These are phyloP conservation scores for Cordyceps cateniannulata DNA, from an alignment of 2,329 filamentous ascomycete genomes.

Conservation along the genomic window DNA sequence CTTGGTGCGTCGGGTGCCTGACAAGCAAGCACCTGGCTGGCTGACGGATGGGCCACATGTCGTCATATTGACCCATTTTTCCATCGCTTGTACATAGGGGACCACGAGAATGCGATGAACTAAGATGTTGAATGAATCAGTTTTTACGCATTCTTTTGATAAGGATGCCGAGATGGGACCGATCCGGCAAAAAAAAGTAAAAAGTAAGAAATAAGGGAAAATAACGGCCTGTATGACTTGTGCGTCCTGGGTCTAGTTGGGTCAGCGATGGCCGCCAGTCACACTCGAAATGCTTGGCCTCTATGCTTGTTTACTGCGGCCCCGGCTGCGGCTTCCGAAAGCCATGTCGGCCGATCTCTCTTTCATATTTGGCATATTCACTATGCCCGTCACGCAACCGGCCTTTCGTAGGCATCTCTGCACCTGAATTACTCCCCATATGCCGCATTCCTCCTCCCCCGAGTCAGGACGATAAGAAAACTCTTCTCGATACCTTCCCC, in stretches of 20 bases:
- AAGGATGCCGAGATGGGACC: neutral
- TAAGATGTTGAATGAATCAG: neutral
- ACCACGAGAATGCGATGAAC: neutral
- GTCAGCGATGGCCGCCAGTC: neutral
- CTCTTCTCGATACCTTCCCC: neutral
- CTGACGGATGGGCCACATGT: constrained; percentile 4
- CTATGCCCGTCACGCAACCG: neutral
- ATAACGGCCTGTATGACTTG: neutral
- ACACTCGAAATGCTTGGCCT: neutral
- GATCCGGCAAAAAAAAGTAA: neutral
- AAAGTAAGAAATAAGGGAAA: neutral
- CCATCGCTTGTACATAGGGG: neutral
- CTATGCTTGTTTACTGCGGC: constrained; percentile 1
- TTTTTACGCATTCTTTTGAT: neutral
- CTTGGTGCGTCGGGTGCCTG: constrained; percentile 2
- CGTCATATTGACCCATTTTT: constrained; percentile 5
- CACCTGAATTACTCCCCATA: neutral
- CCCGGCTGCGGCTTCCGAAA: constrained; percentile 6
- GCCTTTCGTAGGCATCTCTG: neutral
- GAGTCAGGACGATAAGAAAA: neutral
- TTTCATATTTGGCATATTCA: neutral
- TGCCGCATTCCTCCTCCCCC: too few species aligned
- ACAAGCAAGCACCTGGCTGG: neutral
- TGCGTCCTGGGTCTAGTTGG: neutral
- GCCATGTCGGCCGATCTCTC: constrained; percentile 5